Percentiles rank a stretch among this genome's conserved stretches.
Conservation (phyloP, 2,329 filamentous ascomycete species). For the Sarocladiaceae sp. region DNA sequence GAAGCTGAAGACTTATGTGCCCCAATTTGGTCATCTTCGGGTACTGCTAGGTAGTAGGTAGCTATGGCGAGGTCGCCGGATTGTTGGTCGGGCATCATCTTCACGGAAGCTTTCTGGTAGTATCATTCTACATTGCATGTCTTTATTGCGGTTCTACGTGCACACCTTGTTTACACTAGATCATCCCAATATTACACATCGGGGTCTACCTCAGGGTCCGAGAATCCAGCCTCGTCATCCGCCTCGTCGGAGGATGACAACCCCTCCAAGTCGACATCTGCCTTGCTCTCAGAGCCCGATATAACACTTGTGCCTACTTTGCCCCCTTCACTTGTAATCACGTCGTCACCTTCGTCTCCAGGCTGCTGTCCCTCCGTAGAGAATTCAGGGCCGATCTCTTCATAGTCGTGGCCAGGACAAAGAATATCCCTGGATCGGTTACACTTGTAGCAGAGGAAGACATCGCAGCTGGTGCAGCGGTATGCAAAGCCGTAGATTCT, state of each 20-base stretch:
- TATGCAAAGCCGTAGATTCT: background rate
- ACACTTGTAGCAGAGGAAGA: slow-evolving; percentile 5
- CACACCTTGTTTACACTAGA: too few relatives aligned
- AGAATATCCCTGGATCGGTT: background rate
- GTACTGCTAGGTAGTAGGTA: too few relatives aligned
- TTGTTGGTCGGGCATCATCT: too few relatives aligned
- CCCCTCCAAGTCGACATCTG: background rate
- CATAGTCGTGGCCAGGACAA: slow-evolving; percentile 1
- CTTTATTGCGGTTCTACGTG: too few relatives aligned
- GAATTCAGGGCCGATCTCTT: background rate
- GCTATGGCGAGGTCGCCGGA: too few relatives aligned
- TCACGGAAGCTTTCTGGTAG: too few relatives aligned
- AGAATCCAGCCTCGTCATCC: background rate
- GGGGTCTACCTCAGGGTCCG: background rate
- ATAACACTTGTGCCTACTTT: background rate
- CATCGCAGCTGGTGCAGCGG: background rate
- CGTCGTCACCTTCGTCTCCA: background rate
- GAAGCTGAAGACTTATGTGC: too few relatives aligned
- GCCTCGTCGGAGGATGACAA: background rate
- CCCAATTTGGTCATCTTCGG: too few relatives aligned
- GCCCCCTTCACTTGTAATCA: background rate
- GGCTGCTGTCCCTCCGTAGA: background rate
- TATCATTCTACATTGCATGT: too few relatives aligned
- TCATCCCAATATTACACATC: background rate
- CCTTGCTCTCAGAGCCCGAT: background rate